Conservation (phyloP, 2,329 filamentous ascomycete species). For the Aspergillus jensenii region DNA sequence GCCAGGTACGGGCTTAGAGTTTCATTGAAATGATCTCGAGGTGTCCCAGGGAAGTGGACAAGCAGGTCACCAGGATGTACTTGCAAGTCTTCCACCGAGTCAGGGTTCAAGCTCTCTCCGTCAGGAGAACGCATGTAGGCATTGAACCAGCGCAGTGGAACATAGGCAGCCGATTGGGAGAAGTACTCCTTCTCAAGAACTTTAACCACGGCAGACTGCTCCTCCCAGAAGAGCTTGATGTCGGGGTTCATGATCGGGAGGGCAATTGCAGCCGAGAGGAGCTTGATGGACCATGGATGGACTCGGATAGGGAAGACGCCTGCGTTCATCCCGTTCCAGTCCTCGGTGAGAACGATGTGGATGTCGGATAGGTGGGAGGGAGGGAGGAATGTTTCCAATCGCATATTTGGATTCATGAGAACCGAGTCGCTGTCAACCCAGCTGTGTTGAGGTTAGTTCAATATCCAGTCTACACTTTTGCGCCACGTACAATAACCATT, state of each 20-base stretch:
- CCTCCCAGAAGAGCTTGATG: constrained; percentile 19
- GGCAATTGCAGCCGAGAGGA: constrained; percentile 29
- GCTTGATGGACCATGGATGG: constrained; percentile 32
- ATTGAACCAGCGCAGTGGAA: constrained; percentile 20
- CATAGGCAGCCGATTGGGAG: constrained; percentile 14
- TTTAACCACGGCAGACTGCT: constrained; percentile 12
- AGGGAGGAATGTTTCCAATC: constrained; percentile 34
- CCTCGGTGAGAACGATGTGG: constrained; percentile 31
- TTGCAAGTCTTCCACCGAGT: constrained; percentile 8
- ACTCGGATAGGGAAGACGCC: constrained; percentile 37
- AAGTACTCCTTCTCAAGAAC: constrained; percentile 17
- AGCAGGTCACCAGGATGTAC: constrained; percentile 16
- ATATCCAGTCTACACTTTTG: background rate
- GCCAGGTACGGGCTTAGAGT: constrained; percentile 16
- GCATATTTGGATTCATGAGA: constrained; percentile 35
- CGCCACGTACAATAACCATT: constrained; percentile 33
- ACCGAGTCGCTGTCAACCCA: constrained; percentile 37
- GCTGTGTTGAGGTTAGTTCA: constrained; percentile 13
- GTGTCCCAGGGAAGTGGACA: constrained; percentile 19
- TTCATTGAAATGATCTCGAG: background rate
- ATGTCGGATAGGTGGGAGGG: constrained; percentile 28
- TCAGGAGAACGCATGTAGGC: constrained; percentile 14
- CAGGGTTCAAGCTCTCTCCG: background rate
- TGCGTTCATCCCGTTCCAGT: constrained; percentile 36
- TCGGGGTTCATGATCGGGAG: constrained; percentile 25